Evolutionary conservation across 2,329 filamentous ascomycete species (phyloP).

Genomic region (Mollisiaceae sp.): DNA sequence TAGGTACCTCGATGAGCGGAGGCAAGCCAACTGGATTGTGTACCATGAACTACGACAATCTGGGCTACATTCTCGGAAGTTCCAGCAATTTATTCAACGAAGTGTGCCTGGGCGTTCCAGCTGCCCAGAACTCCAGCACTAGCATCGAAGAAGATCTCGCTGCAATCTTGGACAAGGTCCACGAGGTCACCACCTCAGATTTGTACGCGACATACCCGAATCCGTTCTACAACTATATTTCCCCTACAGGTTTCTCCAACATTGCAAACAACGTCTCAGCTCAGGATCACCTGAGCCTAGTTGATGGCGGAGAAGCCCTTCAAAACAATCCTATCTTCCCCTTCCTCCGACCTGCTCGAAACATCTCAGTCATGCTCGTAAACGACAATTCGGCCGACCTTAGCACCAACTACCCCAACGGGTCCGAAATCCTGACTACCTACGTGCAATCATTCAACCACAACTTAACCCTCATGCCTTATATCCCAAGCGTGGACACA

Average conservation of each 20-base stretch:
- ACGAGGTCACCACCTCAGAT: conserved; percentile 41
- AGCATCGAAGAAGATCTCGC: conserved; percentile 35
- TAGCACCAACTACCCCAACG: conserved; percentile 48
- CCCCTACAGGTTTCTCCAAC: conserved; percentile 43
- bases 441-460: conserved; percentile 32
- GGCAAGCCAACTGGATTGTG: conserved; percentile 51
- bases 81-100: conserved; percentile 49
- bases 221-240: conserved; percentile 58
- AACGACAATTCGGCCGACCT: conserved; percentile 70
- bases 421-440: conserved; percentile 46
- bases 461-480: conserved; percentile 48
- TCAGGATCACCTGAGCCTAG: conserved; percentile 46
- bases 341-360: conserved; percentile 53
- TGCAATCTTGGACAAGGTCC: conserved; percentile 40
- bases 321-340: conserved; percentile 56
- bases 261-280: conserved; percentile 45
- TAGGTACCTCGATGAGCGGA: conserved; percentile 61
- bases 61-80: conserved; percentile 53
- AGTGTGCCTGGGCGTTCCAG: conserved; percentile 25
- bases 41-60: conserved; percentile 53
- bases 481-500: conserved; percentile 45
- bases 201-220: conserved; percentile 60
- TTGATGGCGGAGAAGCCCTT: conserved; percentile 51
- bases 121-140: conserved; percentile 26
- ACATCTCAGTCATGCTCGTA: conserved; percentile 67